Conservation (phyloP, 2,329 filamentous ascomycete genomes). For the Cercospora sesami region DNA sequence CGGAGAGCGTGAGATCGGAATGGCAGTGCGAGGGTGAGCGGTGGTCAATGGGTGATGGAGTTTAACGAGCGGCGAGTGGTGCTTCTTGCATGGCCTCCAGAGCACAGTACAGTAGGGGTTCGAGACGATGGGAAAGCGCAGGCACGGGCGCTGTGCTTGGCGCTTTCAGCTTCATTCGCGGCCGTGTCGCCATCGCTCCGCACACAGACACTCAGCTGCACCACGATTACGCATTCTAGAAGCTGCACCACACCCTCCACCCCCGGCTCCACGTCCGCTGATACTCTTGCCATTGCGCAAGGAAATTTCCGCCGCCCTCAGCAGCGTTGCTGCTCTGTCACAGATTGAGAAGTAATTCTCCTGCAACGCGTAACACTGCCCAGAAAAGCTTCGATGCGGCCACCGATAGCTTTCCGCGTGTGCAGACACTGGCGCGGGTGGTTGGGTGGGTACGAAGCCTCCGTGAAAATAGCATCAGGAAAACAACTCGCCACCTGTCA, state of each 20-base stretch:
- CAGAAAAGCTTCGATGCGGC: background rate
- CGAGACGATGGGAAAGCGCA: background rate
- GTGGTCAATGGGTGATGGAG: conserved; percentile 4
- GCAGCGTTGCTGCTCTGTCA: background rate
- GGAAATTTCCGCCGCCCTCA: background rate
- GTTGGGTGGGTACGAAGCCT: conserved; percentile 5
- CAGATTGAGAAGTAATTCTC: background rate
- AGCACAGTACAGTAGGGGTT: background rate
- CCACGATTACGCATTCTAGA: background rate
- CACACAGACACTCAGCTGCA: background rate
- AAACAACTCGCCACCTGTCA: background rate
- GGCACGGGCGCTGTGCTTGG: background rate
- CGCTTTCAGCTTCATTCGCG: background rate
- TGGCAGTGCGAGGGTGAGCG: conserved; percentile 11
- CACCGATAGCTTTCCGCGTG: background rate
- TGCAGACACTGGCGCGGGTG: background rate
- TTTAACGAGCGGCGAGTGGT: conserved; percentile 14
- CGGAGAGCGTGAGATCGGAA: background rate
- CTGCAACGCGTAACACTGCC: background rate
- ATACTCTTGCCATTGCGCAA: background rate
- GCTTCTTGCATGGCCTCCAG: background rate
- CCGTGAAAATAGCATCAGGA: conserved; percentile 2
- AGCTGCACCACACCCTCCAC: background rate
- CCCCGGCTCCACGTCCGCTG: background rate
- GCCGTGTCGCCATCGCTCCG: background rate